These are phyloP conservation scores for barrel medic (Medicago truncatula) DNA, from an alignment of 306 rosid genomes.

Conservation along the genomic window MtrunA17r5.0-ANR NC_053042.1:56528501-56529000, in stretches of 20 bases:
- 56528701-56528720: constrained; percentile 25
- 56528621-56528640: not conserved
- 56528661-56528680: not conserved
- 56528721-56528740: constrained; percentile 42
- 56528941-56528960: constrained; percentile 3
- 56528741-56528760: constrained; percentile 25
- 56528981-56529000: not conserved
- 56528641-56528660: not conserved
- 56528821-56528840: constrained; percentile 6
- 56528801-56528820: constrained; percentile 47
- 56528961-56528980: constrained; percentile 15
- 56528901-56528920: constrained; percentile 19
- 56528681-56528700: not conserved
- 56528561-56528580: too few relatives aligned
- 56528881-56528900: not conserved
- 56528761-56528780: not conserved
- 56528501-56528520: too few relatives aligned
- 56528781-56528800: too few relatives aligned
- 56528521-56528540: too few relatives aligned
- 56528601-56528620: constrained; percentile 15
- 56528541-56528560: too few relatives aligned
- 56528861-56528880: not conserved
- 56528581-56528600: too few relatives aligned
- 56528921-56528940: not conserved
- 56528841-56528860: constrained; percentile 37